phyloP scores from a whole-genome alignment of 192 early-diverging fungal genomes.

The Entomortierella chlamydospora region DNA sequence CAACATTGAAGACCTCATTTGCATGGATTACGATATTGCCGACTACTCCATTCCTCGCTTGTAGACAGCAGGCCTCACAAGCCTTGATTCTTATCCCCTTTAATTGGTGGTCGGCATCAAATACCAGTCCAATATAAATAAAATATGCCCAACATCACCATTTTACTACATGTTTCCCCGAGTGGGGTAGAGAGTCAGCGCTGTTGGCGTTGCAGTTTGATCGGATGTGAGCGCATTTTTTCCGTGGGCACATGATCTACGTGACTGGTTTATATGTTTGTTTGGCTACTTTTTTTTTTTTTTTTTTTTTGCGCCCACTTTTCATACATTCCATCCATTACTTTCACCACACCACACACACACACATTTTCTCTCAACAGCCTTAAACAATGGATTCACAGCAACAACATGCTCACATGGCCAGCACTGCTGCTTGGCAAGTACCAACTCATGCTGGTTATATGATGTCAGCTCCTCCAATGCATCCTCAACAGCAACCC shows the following conservation, averaged over 20 bases:
- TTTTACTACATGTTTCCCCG: too few relatives aligned
- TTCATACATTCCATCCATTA: neutral
- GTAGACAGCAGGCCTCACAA: constrained; percentile 7
- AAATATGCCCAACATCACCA: too few relatives aligned
- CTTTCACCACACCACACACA: neutral
- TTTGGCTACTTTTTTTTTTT: neutral
- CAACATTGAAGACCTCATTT: constrained; percentile 38
- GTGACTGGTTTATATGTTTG: neutral
- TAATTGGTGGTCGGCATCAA: too few relatives aligned
- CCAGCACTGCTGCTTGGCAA: constrained; percentile 16
- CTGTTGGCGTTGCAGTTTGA: too few relatives aligned
- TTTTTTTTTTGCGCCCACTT: neutral
- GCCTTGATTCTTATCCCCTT: too few relatives aligned
- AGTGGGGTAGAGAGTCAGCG: too few relatives aligned
- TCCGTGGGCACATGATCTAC: too few relatives aligned
- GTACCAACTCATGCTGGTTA: constrained; percentile 24
- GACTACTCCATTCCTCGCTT: constrained; percentile 43
- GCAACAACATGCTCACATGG: constrained; percentile 36
- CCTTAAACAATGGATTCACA: constrained; percentile 37
- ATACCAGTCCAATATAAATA: too few relatives aligned
- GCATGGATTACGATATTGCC: constrained; percentile 35
- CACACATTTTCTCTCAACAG: neutral
- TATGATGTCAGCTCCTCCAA: constrained; percentile 28
- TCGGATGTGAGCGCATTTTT: too few relatives aligned
- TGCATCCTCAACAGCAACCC: constrained; percentile 4